These are phyloP conservation scores for Hypoxylon cercidicola DNA, from an alignment of 495 filamentous ascomycete species.

Conservation along the genomic window DNA sequence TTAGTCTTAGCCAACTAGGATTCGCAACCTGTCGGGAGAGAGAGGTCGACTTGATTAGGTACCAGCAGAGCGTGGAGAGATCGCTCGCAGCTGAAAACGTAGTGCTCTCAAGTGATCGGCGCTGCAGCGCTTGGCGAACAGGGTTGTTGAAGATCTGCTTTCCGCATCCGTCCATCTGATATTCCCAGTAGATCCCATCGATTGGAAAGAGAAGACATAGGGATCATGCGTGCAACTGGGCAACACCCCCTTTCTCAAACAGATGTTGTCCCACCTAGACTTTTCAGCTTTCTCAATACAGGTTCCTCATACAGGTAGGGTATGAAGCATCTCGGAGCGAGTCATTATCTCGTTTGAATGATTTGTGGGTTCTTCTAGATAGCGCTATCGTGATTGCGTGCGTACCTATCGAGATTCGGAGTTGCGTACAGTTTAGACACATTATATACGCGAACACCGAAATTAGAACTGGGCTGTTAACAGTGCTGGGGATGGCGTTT, in stretches of 20 bases:
- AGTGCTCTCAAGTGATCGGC: constrained; percentile 40
- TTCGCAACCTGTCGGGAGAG: constrained; percentile 6
- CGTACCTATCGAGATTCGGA: no score
- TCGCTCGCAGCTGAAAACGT: constrained; percentile 31
- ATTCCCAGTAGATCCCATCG: constrained; percentile 29
- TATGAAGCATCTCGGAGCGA: neutral
- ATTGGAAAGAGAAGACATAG: constrained; percentile 23
- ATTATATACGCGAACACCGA: no score
- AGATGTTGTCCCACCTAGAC: constrained; percentile 8
- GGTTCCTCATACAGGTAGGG: neutral
- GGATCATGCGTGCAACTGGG: constrained; percentile 8
- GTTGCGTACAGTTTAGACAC: no score
- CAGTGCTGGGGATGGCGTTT: no score
- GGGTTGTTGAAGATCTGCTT: constrained; percentile 39
- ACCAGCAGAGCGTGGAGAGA: neutral
- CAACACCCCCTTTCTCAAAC: constrained; percentile 4
- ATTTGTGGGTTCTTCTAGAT: no score
- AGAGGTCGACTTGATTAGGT: constrained; percentile 3
- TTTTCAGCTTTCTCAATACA: neutral
- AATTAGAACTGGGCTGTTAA: no score
- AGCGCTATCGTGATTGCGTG: no score
- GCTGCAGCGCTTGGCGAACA: constrained; percentile 37
- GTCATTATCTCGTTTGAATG: no score
- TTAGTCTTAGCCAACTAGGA: constrained; percentile 9
- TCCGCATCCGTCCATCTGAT: constrained; percentile 38